These are phyloP conservation scores for Mycosphaerella sp. DNA, from an alignment of 2,329 filamentous ascomycete genomes.

Conservation along the genomic window DNA sequence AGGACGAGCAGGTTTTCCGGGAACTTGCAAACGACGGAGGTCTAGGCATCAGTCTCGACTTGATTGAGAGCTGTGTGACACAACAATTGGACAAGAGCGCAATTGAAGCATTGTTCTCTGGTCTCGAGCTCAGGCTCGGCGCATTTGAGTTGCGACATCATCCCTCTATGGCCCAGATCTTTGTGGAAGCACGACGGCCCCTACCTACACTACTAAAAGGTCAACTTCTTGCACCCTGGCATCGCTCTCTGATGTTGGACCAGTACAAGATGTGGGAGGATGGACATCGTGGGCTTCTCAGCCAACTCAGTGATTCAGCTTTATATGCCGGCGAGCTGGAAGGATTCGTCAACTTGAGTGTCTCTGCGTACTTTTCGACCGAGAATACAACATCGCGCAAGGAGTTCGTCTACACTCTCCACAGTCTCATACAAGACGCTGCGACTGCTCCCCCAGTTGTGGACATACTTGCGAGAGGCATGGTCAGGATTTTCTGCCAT, in stretches of 20 bases:
- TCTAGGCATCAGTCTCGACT: constrained; percentile 16
- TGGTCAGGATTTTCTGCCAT: constrained; percentile 22
- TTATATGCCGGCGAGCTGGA: constrained; percentile 20
- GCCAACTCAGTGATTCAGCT: constrained; percentile 18
- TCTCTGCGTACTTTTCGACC: constrained; percentile 21
- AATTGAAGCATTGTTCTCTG: constrained; percentile 15
- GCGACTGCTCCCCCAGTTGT: constrained; percentile 12
- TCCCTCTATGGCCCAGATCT: constrained; percentile 22
- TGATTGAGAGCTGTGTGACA: constrained; percentile 13
- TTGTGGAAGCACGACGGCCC: constrained; percentile 21
- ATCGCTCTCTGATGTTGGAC: constrained; percentile 21
- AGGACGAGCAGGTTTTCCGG: constrained; percentile 9
- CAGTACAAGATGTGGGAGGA: constrained; percentile 21
- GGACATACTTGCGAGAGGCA: constrained; percentile 20
- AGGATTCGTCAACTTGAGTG: constrained; percentile 19
- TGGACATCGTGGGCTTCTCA: constrained; percentile 16
- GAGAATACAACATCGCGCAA: constrained; percentile 13
- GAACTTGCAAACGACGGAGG: constrained; percentile 17
- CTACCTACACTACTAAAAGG: constrained; percentile 17
- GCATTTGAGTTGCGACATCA: constrained; percentile 22
- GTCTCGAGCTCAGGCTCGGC: constrained; percentile 9
- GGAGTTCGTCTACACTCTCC: constrained; percentile 20
- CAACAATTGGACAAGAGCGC: constrained; percentile 13
- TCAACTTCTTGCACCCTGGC: constrained; percentile 21
- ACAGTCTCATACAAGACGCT: constrained; percentile 12